Conservation (phyloP, 192 early-diverging fungal genomes). For the Phlyctochytrium arcticum region DNA sequence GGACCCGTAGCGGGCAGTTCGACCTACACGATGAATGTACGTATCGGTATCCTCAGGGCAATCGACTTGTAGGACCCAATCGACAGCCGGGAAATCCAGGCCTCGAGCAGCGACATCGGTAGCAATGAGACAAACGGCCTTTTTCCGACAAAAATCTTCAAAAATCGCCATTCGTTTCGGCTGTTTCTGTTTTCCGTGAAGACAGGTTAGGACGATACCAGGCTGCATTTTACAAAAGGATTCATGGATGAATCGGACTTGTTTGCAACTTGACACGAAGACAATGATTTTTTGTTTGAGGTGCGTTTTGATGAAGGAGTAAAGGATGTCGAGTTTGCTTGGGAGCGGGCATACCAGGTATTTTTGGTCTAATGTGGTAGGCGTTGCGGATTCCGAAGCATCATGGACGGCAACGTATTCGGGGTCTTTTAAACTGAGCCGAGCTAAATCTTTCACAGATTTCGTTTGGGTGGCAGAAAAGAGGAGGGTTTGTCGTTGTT, state of each 20-base stretch:
- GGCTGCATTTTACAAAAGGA: constrained; percentile 93
- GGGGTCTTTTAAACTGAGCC: constrained; percentile 82
- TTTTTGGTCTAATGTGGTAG: constrained; percentile 76
- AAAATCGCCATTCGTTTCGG: constrained; percentile 91
- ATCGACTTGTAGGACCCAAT: constrained; percentile 98
- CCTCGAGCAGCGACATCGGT: constrained; percentile 97
- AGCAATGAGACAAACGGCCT: constrained; percentile 77
- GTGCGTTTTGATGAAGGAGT: constrained; percentile 93
- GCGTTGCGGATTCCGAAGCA: constrained; percentile 73
- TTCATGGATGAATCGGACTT: constrained; percentile 90
- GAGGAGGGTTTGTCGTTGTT: constrained; percentile 82
- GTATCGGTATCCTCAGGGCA: constrained; percentile 95
- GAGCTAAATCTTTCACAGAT: constrained; percentile 88
- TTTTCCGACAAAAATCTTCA: constrained; percentile 77
- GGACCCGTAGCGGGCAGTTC: constrained; percentile 92
- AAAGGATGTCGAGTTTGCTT: constrained; percentile 93
- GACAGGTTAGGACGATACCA: constrained; percentile 81
- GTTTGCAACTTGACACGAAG: constrained; percentile 95
- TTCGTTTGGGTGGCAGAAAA: constrained; percentile 99
- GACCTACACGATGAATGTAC: constrained; percentile 97
- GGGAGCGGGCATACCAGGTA: constrained; percentile 80
- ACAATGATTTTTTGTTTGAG: constrained; percentile 84
- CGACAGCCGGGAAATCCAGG: constrained; percentile 95
- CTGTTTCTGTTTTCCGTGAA: constrained; percentile 98
- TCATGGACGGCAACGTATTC: constrained; percentile 97